These are phyloP conservation scores for Ilyonectria robusta DNA, from an alignment of 2,329 filamentous ascomycete genomes.

Conservation along the genomic window DNA sequence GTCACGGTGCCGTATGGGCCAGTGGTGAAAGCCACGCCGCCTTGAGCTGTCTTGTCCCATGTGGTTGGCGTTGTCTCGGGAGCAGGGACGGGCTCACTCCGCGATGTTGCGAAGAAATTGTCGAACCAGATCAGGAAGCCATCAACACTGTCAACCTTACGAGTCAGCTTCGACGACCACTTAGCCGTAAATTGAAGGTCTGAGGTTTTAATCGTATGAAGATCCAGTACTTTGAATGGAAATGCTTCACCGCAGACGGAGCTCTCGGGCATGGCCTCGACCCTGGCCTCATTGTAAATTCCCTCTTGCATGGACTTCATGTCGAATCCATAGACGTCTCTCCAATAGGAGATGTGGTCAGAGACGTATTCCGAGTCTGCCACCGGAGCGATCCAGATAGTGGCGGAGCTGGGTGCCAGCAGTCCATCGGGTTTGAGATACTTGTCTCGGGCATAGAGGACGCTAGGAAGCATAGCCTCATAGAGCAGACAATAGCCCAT, in stretches of 20 bases:
- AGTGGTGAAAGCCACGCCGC: constrained; percentile 88
- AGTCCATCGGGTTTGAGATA: constrained; percentile 86
- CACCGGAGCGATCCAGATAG: constrained; percentile 85
- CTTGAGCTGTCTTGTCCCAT: constrained; percentile 70
- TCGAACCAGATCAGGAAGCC: constrained; percentile 96
- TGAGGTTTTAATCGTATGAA: constrained; percentile 78
- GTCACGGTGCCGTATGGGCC: constrained; percentile 83
- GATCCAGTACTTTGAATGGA: constrained; percentile 81
- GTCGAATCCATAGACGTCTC: constrained; percentile 93
- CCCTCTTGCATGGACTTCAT: constrained; percentile 91
- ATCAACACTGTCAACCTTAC: constrained; percentile 79
- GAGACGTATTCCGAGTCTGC: constrained; percentile 83
- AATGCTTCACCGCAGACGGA: constrained; percentile 72
- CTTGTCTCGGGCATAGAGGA: constrained; percentile 88
- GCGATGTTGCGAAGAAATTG: constrained; percentile 84
- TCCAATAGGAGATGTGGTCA: constrained; percentile 88
- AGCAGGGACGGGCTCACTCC: constrained; percentile 64
- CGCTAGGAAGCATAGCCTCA: constrained; percentile 95
- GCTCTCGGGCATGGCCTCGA: constrained; percentile 77
- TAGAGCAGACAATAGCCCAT: constrained; percentile 97
- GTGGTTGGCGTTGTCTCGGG: constrained; percentile 71
- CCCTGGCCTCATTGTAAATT: constrained; percentile 85
- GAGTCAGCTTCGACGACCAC: constrained; percentile 74
- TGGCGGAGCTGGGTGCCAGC: constrained; percentile 89
- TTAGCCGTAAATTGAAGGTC: constrained; percentile 83